These are phyloP conservation scores for Colletotrichum graminicola DNA, from an alignment of 2,329 filamentous ascomycete genomes.

Conservation along the genomic window DNA sequence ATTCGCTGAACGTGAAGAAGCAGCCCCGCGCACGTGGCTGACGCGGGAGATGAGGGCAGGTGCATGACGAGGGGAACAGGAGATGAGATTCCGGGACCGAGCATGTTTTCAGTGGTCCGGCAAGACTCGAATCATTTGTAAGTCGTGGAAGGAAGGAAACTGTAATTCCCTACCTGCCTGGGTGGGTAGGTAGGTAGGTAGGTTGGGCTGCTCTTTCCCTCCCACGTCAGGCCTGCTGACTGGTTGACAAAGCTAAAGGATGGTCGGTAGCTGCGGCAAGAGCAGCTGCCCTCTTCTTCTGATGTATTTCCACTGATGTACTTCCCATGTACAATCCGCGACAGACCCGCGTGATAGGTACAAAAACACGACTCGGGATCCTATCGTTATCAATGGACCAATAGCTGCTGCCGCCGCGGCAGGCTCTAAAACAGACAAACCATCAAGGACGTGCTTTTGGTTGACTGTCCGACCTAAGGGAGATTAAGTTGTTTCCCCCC, in stretches of 20 bases:
- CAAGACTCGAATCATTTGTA: slow-evolving; percentile 7
- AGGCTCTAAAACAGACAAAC: background rate
- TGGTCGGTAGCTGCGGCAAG: too few relatives aligned
- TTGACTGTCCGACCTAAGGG: background rate
- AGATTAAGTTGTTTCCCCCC: slow-evolving; percentile 7
- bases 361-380: background rate
- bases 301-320: too few relatives aligned
- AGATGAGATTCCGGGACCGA: slow-evolving; percentile 6
- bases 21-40: slow-evolving; percentile 18
- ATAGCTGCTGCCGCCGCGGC: background rate
- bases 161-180: slow-evolving; percentile 1
- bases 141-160: background rate
- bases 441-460: background rate
- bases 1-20: background rate
- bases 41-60: background rate
- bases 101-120: slow-evolving; percentile 9
- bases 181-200: too few relatives aligned
- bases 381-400: too few relatives aligned
- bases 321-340: background rate
- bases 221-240: too few relatives aligned
- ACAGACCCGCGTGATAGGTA: background rate
- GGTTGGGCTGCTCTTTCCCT: too few relatives aligned
- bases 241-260: too few relatives aligned
- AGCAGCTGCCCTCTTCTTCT: too few relatives aligned
- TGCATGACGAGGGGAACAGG: background rate